Conservation (phyloP, 768 basidiomycete species). For the Sporobolomyces phaffii region DNA sequence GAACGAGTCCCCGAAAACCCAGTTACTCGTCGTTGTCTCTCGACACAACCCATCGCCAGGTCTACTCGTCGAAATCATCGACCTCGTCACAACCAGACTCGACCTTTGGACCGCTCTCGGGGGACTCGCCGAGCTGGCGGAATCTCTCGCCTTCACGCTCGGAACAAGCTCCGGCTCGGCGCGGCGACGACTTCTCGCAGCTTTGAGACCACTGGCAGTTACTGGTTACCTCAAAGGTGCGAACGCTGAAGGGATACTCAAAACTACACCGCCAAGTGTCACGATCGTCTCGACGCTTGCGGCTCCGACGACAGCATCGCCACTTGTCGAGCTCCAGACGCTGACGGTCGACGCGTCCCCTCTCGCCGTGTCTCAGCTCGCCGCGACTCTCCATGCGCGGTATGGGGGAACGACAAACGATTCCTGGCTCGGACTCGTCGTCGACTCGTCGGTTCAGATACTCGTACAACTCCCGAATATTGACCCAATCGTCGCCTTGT, state of each 20-base stretch:
- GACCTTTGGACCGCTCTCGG: constrained; percentile 22
- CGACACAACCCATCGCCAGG: not conserved
- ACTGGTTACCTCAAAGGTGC: constrained; percentile 6
- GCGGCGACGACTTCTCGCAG: constrained; percentile 1
- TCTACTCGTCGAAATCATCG: constrained; percentile 18
- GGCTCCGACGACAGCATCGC: too few species aligned
- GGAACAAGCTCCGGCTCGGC: not conserved
- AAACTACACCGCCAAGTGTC: too few species aligned
- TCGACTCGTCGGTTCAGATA: constrained; percentile 20
- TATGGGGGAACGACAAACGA: constrained; percentile 2
- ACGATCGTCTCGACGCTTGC: too few species aligned
- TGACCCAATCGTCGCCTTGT: not conserved
- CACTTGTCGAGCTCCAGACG: constrained; percentile 22
- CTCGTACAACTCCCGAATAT: not conserved
- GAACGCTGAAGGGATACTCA: not conserved
- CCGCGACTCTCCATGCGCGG: not conserved
- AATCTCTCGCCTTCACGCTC: not conserved
- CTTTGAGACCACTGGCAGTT: not conserved
- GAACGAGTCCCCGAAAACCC: not conserved
- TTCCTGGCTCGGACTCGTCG: not conserved
- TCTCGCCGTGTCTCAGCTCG: constrained; percentile 14
- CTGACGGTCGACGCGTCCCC: constrained; percentile 22
- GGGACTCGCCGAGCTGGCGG: not conserved
- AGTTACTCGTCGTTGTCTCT: constrained; percentile 19
- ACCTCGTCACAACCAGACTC: constrained; percentile 9